These are phyloP conservation scores for Acacia crassicarpa DNA, from an alignment of 306 rosid species.

Conservation along the genomic window DNA sequence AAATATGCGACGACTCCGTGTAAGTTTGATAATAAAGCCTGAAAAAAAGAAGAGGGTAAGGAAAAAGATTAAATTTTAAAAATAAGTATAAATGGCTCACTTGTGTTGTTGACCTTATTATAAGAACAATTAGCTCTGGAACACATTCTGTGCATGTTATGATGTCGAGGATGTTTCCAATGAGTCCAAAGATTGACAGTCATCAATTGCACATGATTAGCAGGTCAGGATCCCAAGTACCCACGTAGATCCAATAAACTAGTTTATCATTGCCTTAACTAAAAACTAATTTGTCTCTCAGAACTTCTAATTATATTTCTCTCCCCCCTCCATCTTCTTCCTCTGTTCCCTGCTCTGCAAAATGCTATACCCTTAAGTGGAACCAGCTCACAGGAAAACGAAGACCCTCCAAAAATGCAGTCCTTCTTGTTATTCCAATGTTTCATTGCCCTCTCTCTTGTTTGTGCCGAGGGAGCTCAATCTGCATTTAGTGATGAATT, in stretches of 20 bases:
- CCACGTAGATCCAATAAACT: constrained; percentile 54
- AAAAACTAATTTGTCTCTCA: constrained; percentile 32
- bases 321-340: constrained; percentile 18
- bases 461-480: constrained; percentile 45
- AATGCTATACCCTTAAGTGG: constrained; percentile 40
- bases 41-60: neutral
- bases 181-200: constrained; percentile 69
- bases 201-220: constrained; percentile 63
- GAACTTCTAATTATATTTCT: constrained; percentile 29
- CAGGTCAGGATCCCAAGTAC: constrained; percentile 71
- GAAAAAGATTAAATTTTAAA: neutral
- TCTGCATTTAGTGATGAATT: constrained; percentile 40
- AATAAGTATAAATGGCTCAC: constrained; percentile 26
- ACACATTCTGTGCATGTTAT: constrained; percentile 86
- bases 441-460: constrained; percentile 52
- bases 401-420: constrained; percentile 48
- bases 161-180: constrained; percentile 59
- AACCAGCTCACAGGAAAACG: constrained; percentile 11
- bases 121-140: constrained; percentile 36
- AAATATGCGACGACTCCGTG: neutral
- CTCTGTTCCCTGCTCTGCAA: constrained; percentile 40
- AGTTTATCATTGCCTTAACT: constrained; percentile 32
- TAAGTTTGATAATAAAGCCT: neutral
- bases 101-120: constrained; percentile 68
- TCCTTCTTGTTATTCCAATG: constrained; percentile 44